A percentile compares a stretch with the other conserved stretches of the same genome.
Evolutionary conservation across 2,329 filamentous ascomycete genomes (phyloP).

Genomic region (Arthrinium phaeospermum): DNA sequence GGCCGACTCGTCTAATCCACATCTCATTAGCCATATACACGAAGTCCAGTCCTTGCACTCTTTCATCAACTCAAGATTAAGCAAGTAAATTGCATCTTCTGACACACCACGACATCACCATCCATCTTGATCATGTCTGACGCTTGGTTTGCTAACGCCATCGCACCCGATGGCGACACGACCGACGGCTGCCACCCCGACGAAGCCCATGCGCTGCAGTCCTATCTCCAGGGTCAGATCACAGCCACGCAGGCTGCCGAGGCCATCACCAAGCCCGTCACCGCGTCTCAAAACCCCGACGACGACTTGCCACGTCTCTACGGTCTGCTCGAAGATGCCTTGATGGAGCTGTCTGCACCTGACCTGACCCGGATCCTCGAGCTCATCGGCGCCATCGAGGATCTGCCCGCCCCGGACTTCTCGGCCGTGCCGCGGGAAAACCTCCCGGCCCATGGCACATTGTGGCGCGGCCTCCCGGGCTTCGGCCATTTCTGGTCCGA

Average conservation of each 20-base stretch:
- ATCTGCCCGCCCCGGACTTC: slow-evolving; percentile 19
- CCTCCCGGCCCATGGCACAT: slow-evolving; percentile 16
- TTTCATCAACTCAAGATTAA: no score
- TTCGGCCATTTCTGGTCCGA: slow-evolving; percentile 22
- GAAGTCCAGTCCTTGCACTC: no score
- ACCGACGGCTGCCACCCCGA: slow-evolving; percentile 20
- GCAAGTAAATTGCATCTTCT: not conserved
- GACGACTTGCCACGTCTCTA: slow-evolving; percentile 19
- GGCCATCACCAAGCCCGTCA: slow-evolving; percentile 20
- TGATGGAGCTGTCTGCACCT: slow-evolving; percentile 19
- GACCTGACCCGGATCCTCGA: not conserved
- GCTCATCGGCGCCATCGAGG: slow-evolving; percentile 20
- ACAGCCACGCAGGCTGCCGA: slow-evolving; percentile 12
- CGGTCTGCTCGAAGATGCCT: slow-evolving; percentile 20
- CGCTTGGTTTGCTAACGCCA: not conserved
- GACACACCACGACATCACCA: not conserved
- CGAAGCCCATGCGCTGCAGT: slow-evolving; percentile 19
- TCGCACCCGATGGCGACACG: slow-evolving; percentile 15
- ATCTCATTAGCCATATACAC: no score
- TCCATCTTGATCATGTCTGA: not conserved
- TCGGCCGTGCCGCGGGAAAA: slow-evolving; percentile 10
- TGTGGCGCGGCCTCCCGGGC: slow-evolving; percentile 24
- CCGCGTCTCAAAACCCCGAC: not conserved
- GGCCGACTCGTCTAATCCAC: no score
- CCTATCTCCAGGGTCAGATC: slow-evolving; percentile 14